A percentile compares a stretch with the other conserved stretches of the same genome.
Conservation (phyloP, 2,329 filamentous ascomycete species). For the Xylariaceae sp. region DNA sequence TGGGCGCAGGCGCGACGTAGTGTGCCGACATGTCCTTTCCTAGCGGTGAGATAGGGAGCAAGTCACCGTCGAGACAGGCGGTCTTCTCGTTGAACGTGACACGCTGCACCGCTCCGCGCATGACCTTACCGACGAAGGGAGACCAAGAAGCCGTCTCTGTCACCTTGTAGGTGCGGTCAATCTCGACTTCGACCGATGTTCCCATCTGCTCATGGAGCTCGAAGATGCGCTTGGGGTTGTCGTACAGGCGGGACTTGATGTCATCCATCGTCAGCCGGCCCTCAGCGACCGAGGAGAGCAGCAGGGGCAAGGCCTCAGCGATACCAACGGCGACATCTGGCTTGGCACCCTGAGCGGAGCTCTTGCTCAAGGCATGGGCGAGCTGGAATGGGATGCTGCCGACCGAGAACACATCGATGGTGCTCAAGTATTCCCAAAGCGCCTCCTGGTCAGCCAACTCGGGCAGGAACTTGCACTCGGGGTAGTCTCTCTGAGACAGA, state of each 20-base stretch:
- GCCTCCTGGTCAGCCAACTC: conserved; percentile 63
- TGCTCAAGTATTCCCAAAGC: conserved; percentile 66
- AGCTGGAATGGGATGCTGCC: conserved; percentile 75
- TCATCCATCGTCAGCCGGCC: conserved; percentile 69
- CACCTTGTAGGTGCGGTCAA: conserved; percentile 64
- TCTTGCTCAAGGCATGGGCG: conserved; percentile 42
- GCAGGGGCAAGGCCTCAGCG: conserved; percentile 65
- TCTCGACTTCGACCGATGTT: conserved; percentile 67
- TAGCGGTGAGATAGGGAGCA: conserved; percentile 49
- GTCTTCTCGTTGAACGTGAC: conserved; percentile 72
- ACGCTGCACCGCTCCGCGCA: conserved; percentile 66
- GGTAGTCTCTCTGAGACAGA: conserved; percentile 65
- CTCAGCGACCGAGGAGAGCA: conserved; percentile 70
- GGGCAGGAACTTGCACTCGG: conserved; percentile 61
- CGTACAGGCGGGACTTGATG: conserved; percentile 64
- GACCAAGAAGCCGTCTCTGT: conserved; percentile 54
- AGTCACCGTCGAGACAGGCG: conserved; percentile 66
- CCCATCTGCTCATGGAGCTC: conserved; percentile 76
- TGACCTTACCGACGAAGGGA: conserved; percentile 62
- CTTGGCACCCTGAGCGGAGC: conserved; percentile 34
- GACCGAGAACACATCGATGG: conserved; percentile 74
- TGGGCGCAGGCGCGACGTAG: conserved; percentile 40
- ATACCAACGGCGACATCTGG: conserved; percentile 61
- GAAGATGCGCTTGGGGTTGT: conserved; percentile 76
- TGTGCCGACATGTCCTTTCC: conserved; percentile 75